Evolutionary conservation across 1,284 basidiomycete species (phyloP), one percentile per base, ranked within the genome.

Genomic region (Malassezia psittaci): DNA sequence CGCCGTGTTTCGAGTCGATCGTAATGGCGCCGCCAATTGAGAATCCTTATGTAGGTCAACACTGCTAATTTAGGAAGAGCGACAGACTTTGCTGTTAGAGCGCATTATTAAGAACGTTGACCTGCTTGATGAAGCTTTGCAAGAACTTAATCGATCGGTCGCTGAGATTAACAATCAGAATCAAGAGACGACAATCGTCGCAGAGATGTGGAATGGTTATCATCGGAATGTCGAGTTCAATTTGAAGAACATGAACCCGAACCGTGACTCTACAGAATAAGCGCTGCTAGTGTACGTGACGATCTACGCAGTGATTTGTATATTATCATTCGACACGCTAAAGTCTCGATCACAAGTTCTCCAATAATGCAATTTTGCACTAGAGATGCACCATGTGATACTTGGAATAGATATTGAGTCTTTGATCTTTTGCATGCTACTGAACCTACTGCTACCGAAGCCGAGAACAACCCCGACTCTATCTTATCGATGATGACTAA

Each of bases 61-160:
- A 10, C 18, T 11, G 19, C 51, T 53, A 13, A 53, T 33, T 86
- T 87, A 93, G 70, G 87, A 89, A 59, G 88, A 90, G 75, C 81
- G 87, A 58, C 90, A 94, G 74, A 87, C 86, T 34, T 83, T 90
- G 37, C 80, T 93, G 34, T 80, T 93, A 3, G 88, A 90, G 67
- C 82, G 90, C 29, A 91, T 94, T 62, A 79, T 90, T 38, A 90
- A 90, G 77, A 93, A 89, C 66, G 83, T 86, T 10, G 88, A 90
- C 62, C 67, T 85, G 76, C 44, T 66, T 33, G 66, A 51, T 50
- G 53, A 63, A 37, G 62, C 49, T 39, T 66, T 55, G 47, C 74
- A 83, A n/a, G 87, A 90, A 68, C 79, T 90, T 52, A 87, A 88
- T 68, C 83, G 84, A 59, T 85, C 83, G 59, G 76, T 88, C 57